These are phyloP conservation scores for Mortierella sp. DNA, from an alignment of 371 early-diverging fungal species.

Conservation along the genomic window DNA sequence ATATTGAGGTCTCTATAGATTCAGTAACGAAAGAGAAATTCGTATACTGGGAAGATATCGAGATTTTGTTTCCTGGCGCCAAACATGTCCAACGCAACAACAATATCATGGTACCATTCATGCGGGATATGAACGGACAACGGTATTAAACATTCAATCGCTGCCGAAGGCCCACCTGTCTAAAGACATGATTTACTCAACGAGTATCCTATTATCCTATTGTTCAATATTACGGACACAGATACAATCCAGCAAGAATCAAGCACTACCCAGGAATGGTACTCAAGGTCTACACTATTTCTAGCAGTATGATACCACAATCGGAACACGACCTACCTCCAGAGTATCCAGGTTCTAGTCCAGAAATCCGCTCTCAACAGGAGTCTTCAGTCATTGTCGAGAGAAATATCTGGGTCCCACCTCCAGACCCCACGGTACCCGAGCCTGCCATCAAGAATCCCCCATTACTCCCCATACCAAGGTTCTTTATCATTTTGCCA, in stretches of 20 bases:
- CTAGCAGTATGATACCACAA: neutral
- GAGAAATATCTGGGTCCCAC: neutral
- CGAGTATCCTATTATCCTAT: neutral
- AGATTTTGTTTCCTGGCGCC: conserved; percentile 15
- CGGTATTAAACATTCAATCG: neutral
- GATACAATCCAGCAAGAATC: conserved; percentile 12
- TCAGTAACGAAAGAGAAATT: conserved; percentile 2
- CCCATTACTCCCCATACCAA: neutral
- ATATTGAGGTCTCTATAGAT: conserved; percentile 7
- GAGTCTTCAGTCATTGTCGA: neutral
- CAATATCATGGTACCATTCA: conserved; percentile 1
- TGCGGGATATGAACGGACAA: conserved; percentile 17
- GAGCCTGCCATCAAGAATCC: no score
- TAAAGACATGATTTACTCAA: neutral
- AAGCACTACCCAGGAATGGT: conserved; percentile 12
- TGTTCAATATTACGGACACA: neutral
- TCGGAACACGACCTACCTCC: neutral
- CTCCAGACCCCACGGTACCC: neutral
- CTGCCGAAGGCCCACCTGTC: neutral
- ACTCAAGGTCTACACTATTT: neutral
- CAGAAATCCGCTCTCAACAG: neutral
- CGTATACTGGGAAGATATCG: conserved; percentile 26
- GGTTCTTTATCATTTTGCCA: conserved; percentile 16
- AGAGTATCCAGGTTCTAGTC: neutral
- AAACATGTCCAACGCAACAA: conserved; percentile 9